phyloP scores from a whole-genome alignment of 2,329 filamentous ascomycete genomes.

The Nigrospora oryzae region DNA sequence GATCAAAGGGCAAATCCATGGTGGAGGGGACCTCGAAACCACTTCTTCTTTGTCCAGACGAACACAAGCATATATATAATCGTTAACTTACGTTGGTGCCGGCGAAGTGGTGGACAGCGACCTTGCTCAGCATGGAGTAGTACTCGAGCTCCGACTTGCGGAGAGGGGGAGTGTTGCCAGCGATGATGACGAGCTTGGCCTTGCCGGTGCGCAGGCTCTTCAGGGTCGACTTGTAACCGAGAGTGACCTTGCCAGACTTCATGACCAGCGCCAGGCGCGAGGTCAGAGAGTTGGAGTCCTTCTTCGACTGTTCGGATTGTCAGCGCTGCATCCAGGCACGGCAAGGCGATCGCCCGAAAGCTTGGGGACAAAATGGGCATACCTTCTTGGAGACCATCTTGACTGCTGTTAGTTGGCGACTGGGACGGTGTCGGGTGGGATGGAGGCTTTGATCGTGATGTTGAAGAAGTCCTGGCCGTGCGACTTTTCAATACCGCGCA shows the following conservation, averaged over 20 bases:
- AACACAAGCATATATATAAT: background rate
- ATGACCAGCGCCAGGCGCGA: slow-evolving; percentile 34
- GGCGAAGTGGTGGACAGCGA: slow-evolving; percentile 92
- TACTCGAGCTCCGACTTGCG: slow-evolving; percentile 94
- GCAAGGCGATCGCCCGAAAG: too few species aligned
- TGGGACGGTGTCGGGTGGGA: background rate
- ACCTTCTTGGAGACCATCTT: slow-evolving; percentile 58
- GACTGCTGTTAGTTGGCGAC: slow-evolving; percentile 25
- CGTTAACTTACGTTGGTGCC: slow-evolving; percentile 90
- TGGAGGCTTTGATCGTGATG: too few species aligned
- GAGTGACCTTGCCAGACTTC: slow-evolving; percentile 63
- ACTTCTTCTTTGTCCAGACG: too few species aligned
- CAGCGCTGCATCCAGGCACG: too few species aligned
- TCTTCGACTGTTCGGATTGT: slow-evolving; percentile 54
- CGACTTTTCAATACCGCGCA: too few species aligned
- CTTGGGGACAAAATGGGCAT: too few species aligned
- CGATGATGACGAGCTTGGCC: slow-evolving; percentile 76
- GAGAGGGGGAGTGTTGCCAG: slow-evolving; percentile 94
- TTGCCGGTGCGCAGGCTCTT: slow-evolving; percentile 91
- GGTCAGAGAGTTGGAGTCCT: slow-evolving; percentile 68
- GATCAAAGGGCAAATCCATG: background rate
- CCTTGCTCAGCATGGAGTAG: slow-evolving; percentile 89
- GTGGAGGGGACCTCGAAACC: too few species aligned
- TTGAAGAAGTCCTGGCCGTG: too few species aligned
- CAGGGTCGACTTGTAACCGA: slow-evolving; percentile 82